These are phyloP conservation scores for Coemansia sp. DNA, from an alignment of 192 early-diverging fungal genomes.

Conservation along the genomic window DNA sequence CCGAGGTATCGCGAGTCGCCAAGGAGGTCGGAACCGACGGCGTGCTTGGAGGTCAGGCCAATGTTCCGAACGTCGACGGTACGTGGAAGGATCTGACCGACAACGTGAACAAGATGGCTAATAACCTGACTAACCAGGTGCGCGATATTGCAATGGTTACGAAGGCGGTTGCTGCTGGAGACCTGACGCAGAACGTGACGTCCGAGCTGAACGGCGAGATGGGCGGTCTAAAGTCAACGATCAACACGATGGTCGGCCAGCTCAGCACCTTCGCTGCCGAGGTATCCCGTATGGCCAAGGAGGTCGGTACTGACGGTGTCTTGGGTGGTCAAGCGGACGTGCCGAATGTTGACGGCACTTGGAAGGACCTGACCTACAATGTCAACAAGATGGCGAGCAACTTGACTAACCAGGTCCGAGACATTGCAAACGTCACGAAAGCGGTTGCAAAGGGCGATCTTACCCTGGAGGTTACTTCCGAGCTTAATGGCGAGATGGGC, in stretches of 20 bases:
- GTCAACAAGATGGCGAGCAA: slow-evolving; percentile 60
- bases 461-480: slow-evolving; percentile 7
- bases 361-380: slow-evolving; percentile 56
- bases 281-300: slow-evolving; percentile 60
- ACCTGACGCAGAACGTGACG: slow-evolving; percentile 55
- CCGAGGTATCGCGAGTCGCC: slow-evolving; percentile 66
- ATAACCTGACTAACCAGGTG: slow-evolving; percentile 63
- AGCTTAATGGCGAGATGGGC: slow-evolving; percentile 18
- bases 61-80: slow-evolving; percentile 11
- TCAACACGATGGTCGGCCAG: slow-evolving; percentile 68
- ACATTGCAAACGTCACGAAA: slow-evolving; percentile 47
- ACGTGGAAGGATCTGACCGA: slow-evolving; percentile 37
- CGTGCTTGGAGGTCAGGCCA: slow-evolving; percentile 6
- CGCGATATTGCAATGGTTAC: slow-evolving; percentile 62
- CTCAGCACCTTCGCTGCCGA: slow-evolving; percentile 60
- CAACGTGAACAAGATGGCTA: slow-evolving; percentile 58
- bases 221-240: slow-evolving; percentile 48
- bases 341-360: slow-evolving; percentile 56
- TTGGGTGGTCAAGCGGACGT: slow-evolving; percentile 66
- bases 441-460: slow-evolving; percentile 18
- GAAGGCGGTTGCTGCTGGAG: slow-evolving; percentile 58
- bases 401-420: slow-evolving; percentile 59
- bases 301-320: slow-evolving; percentile 68
- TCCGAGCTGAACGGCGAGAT: slow-evolving; percentile 37
- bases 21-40: slow-evolving; percentile 71